Conservation (phyloP, 2,329 filamentous ascomycete genomes). For the Penicillium oxalicum region DNA sequence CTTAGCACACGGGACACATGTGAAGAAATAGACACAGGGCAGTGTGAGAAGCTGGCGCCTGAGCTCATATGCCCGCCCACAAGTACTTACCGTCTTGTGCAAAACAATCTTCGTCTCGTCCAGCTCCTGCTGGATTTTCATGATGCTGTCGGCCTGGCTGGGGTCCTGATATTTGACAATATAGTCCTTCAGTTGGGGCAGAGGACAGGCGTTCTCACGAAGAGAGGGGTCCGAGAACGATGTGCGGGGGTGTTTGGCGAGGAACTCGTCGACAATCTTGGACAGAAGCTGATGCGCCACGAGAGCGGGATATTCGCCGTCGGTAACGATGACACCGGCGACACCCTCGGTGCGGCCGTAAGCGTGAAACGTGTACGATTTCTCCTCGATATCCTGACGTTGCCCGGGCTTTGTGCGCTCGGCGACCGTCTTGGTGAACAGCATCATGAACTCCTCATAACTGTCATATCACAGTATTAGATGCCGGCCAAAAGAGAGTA, state of each 20-base stretch:
- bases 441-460: constrained; percentile 67
- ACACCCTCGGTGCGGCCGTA: constrained; percentile 66
- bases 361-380: constrained; percentile 57
- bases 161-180: constrained; percentile 77
- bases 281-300: constrained; percentile 81
- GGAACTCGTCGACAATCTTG: constrained; percentile 84
- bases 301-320: constrained; percentile 67
- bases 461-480: constrained; percentile 24
- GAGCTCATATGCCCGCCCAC: not conserved
- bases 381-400: constrained; percentile 70
- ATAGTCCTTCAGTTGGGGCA: constrained; percentile 76
- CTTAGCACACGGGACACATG: constrained; percentile 34
- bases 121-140: constrained; percentile 93
- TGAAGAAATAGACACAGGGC: not conserved
- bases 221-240: constrained; percentile 54
- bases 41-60: not conserved
- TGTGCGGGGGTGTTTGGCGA: constrained; percentile 65
- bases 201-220: constrained; percentile 47
- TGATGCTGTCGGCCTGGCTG: constrained; percentile 80
- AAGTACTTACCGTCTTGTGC: constrained; percentile 79
- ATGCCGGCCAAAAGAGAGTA: constrained; percentile 2
- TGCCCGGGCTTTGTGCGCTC: constrained; percentile 76
- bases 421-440: constrained; percentile 82
- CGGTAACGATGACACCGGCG: constrained; percentile 70
- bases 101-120: constrained; percentile 97